Evolutionary conservation across 1,139 yeast species (phyloP), one percentile per base, ranked within the genome.

Genomic region (Yamadazyma taylorii): DNA sequence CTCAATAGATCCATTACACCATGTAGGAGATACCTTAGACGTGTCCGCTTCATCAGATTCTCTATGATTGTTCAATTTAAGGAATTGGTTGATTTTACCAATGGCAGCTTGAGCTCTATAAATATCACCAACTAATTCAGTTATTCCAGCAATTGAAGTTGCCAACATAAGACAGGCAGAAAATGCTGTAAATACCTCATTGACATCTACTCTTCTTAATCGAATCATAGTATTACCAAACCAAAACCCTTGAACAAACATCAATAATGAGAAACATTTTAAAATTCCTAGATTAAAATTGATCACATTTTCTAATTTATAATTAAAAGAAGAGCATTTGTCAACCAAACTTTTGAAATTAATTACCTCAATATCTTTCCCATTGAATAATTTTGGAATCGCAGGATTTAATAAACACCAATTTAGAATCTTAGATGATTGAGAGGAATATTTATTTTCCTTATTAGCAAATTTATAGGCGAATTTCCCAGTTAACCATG

Each of bases 191-290:
- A 92, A 69, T 0, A 90, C 86, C 28, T 79, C 74, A 12, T 84
- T 82, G 1, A 87, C 64, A 2, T 66, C 50, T 9, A 80, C 54
- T 13, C 71, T 67, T 0, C 78, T 78, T 4, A 61, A 56, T 30
- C 63, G 60, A 3, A 88, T 81, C 68, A 86, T 73, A 35, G 69
- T 64, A 26, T 82, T 75, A 3, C 97, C 98, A 60, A 81, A 90
- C 85, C 95, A 89, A 51, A 90, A 86, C 0, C 94, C 95, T 56
- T 88, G 96, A 2, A 89, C 86, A 66, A 90, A 89, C 80, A 88
- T 82, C 52, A 80, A 55, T 26, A 87, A 65, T 0, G 83, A 70
- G 6, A 89, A 48, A 13, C 77, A 63, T 47, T 82, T 76, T 37
- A 84, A 58, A 0, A 75, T 38, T 0, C 86, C 83, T 17, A 75